Conservation (phyloP, 2,329 filamentous ascomycete genomes). For the Cryphonectria nitschkei region DNA sequence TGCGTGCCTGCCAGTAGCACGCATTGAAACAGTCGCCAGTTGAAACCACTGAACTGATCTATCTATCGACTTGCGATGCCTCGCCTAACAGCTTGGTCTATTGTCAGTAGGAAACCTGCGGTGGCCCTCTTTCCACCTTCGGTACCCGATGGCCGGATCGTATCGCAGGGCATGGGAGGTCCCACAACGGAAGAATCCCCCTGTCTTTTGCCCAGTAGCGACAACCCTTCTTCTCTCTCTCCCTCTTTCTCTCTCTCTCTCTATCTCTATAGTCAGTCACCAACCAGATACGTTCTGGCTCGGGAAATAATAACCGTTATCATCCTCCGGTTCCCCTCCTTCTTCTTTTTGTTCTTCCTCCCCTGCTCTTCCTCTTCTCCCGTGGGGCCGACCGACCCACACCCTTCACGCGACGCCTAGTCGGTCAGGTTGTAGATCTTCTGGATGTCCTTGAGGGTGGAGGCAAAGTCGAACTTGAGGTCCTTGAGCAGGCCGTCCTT, state of each 20-base stretch:
- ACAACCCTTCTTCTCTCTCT: too few species aligned
- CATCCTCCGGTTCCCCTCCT: background rate
- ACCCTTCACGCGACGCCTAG: background rate
- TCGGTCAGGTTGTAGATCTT: conserved; percentile 61
- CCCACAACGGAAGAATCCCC: too few species aligned
- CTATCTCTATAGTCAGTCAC: background rate
- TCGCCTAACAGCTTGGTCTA: background rate
- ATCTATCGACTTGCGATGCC: background rate
- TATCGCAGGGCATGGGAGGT: too few species aligned
- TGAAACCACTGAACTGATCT: background rate
- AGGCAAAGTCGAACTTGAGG: conserved; percentile 59
- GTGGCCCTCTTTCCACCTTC: background rate
- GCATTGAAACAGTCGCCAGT: background rate
- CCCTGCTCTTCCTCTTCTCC: background rate
- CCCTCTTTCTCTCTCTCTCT: too few species aligned
- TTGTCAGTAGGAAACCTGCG: too few species aligned
- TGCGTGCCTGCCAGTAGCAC: background rate
- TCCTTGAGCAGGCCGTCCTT: conserved; percentile 68
- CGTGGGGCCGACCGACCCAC: background rate
- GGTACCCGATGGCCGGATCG: background rate
- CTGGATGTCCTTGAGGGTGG: conserved; percentile 55
- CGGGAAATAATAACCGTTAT: background rate
- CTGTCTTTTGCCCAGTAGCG: too few species aligned
- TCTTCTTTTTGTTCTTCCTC: background rate
- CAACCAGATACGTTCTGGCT: too few species aligned